phyloP scores from a whole-genome alignment of 805 yeast species.

The Hanseniaspora lachancei region DNA sequence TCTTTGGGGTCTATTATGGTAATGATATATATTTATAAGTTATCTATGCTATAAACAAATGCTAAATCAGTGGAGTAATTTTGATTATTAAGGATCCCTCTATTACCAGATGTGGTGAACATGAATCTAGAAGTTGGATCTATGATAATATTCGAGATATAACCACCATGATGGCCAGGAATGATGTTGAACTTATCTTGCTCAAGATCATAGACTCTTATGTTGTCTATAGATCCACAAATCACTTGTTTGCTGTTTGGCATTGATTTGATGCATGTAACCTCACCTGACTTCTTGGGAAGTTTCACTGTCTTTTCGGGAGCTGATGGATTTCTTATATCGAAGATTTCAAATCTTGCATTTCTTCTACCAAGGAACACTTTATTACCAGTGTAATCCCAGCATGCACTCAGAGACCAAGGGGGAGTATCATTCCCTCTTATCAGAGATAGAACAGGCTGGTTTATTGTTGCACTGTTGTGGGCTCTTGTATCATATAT shows the following conservation, averaged over 20 bases:
- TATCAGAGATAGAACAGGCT: slow-evolving; percentile 35
- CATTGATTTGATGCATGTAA: slow-evolving; percentile 62
- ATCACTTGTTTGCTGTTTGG: slow-evolving; percentile 69
- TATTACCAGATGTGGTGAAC: slow-evolving; percentile 82
- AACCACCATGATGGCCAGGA: slow-evolving; percentile 96
- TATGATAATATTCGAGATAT: slow-evolving; percentile 57
- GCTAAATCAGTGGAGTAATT: slow-evolving; percentile 69
- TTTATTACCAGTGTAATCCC: slow-evolving; percentile 74
- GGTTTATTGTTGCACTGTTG: slow-evolving; percentile 17
- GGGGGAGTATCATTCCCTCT: slow-evolving; percentile 68
- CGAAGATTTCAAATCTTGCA: slow-evolving; percentile 67
- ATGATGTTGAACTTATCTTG: slow-evolving; percentile 51
- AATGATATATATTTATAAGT: slow-evolving; percentile 17
- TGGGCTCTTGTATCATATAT: slow-evolving; percentile 67
- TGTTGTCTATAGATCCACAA: slow-evolving; percentile 84
- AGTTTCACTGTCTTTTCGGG: slow-evolving; percentile 52
- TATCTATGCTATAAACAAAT: slow-evolving; percentile 63
- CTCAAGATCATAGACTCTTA: slow-evolving; percentile 66
- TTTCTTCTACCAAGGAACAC: slow-evolving; percentile 82
- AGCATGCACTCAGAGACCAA: slow-evolving; percentile 82
- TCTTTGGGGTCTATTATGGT: neutral
- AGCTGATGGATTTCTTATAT: slow-evolving; percentile 43
- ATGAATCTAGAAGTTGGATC: slow-evolving; percentile 82
- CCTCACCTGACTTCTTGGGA: slow-evolving; percentile 85
- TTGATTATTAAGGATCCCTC: slow-evolving; percentile 64